Conservation (phyloP, 2,329 filamentous ascomycete species). For the Penicillium expansum region DNA sequence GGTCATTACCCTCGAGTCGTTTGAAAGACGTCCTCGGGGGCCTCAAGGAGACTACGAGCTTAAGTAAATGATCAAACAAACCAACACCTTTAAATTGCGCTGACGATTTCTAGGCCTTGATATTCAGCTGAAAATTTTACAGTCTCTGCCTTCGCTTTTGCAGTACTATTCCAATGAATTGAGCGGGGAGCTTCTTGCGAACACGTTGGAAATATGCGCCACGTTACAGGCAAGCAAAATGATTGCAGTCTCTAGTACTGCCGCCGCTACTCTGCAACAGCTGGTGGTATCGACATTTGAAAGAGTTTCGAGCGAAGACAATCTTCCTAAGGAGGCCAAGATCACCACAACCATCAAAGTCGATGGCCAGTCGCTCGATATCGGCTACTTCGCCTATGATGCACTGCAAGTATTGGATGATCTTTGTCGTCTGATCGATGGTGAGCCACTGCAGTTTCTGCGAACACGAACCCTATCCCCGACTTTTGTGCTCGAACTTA, state of each 20-base stretch:
- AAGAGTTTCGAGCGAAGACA: slow-evolving; percentile 79
- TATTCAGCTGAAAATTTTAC: slow-evolving; percentile 92
- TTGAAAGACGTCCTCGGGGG: slow-evolving; percentile 85
- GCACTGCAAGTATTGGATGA: slow-evolving; percentile 87
- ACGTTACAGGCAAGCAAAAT: slow-evolving; percentile 89
- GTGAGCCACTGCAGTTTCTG: slow-evolving; percentile 77
- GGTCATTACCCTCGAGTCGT: slow-evolving; percentile 73
- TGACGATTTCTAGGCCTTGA: slow-evolving; percentile 59
- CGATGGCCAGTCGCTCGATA: slow-evolving; percentile 61
- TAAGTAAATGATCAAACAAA: slow-evolving; percentile 54
- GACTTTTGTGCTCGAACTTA: slow-evolving; percentile 83
- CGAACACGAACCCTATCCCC: slow-evolving; percentile 74
- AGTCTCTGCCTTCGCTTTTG: slow-evolving; percentile 81
- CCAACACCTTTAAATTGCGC: slow-evolving; percentile 7
- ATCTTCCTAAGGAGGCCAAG: slow-evolving; percentile 47
- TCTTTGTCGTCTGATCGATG: slow-evolving; percentile 81
- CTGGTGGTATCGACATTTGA: slow-evolving; percentile 91
- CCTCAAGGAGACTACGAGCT: slow-evolving; percentile 72
- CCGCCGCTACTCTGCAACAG: slow-evolving; percentile 93
- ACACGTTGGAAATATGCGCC: slow-evolving; percentile 84
- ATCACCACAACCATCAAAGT: slow-evolving; percentile 66
- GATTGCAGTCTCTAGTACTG: slow-evolving; percentile 89
- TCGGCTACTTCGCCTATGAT: slow-evolving; percentile 77
- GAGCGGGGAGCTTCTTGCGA: slow-evolving; percentile 75
- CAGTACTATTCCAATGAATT: slow-evolving; percentile 86